These are phyloP conservation scores for Rhodotorula paludigena DNA, from an alignment of 768 basidiomycete species.

Conservation along the genomic window DNA sequence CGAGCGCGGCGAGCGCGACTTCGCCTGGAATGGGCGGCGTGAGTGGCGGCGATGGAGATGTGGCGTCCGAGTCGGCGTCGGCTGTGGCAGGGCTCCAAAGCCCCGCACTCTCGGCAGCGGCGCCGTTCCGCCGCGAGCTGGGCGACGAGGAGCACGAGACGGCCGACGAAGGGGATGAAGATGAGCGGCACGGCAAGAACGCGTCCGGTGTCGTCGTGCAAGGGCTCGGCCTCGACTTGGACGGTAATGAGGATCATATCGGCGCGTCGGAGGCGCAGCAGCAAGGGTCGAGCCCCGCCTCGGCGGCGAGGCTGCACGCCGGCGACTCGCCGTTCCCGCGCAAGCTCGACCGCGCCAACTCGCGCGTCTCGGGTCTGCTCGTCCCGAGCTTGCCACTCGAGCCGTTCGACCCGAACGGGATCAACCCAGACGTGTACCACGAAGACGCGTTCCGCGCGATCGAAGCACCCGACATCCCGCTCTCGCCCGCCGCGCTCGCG, in stretches of 20 bases:
- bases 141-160: constrained; percentile 44
- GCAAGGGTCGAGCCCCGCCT: background rate
- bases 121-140: constrained; percentile 49
- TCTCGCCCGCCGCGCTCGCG: constrained; percentile 77
- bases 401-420: background rate
- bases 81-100: constrained; percentile 32
- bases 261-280: no score
- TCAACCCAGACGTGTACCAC: background rate
- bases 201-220: background rate
- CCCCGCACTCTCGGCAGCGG: constrained; percentile 40
- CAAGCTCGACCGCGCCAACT: constrained; percentile 9
- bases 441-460: background rate
- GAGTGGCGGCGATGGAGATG: no score
- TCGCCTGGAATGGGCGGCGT: no score
- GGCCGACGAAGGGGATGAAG: constrained; percentile 41
- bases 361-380: constrained; percentile 7
- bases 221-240: constrained; percentile 15
- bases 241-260: background rate
- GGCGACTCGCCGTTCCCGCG: background rate
- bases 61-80: no score
- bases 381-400: background rate
- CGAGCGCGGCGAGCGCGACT: background rate
- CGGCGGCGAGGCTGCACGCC: background rate
- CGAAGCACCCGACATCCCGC: constrained; percentile 46
- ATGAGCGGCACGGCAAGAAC: constrained; percentile 6